Evolutionary conservation across 2,329 filamentous ascomycete species (phyloP).

Genomic region (Clonostachys sp.): DNA sequence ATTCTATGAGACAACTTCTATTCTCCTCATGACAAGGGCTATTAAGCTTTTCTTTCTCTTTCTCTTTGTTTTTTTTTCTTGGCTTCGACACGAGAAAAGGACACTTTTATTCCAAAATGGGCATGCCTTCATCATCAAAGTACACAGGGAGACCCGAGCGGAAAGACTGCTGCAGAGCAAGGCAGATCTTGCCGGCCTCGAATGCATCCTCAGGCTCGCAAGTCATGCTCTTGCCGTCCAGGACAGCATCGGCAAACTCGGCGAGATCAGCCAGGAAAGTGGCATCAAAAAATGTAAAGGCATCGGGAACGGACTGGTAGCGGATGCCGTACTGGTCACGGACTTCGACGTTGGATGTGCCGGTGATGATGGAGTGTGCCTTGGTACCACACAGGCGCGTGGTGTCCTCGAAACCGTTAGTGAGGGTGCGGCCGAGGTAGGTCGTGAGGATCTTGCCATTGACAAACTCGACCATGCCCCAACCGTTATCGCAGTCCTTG

Average conservation of each 20-base stretch:
- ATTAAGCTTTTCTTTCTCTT: background rate
- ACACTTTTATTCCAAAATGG: conserved; percentile 7
- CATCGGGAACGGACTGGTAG: conserved; percentile 4
- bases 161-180: conserved; percentile 13
- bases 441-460: conserved; percentile 25
- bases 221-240: conserved; percentile 9
- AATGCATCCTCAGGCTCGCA: conserved; percentile 11
- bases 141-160: conserved; percentile 13
- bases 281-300: conserved; percentile 10
- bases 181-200: conserved; percentile 11
- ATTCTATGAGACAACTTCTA: too few species aligned
- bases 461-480: conserved; percentile 26
- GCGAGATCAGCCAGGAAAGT: conserved; percentile 11
- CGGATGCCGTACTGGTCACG: background rate
- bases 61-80: too few species aligned
- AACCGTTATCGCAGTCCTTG: conserved; percentile 22
- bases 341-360: conserved; percentile 5
- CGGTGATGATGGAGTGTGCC: conserved; percentile 15
- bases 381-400: conserved; percentile 27
- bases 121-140: conserved; percentile 15
- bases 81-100: too few species aligned
- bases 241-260: conserved; percentile 10
- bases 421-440: conserved; percentile 24
- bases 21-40: too few species aligned
- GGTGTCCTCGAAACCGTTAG: conserved; percentile 23